phyloP scores from a whole-genome alignment of 345 rosid species.

The Eucalyptus viminalis region DNA sequence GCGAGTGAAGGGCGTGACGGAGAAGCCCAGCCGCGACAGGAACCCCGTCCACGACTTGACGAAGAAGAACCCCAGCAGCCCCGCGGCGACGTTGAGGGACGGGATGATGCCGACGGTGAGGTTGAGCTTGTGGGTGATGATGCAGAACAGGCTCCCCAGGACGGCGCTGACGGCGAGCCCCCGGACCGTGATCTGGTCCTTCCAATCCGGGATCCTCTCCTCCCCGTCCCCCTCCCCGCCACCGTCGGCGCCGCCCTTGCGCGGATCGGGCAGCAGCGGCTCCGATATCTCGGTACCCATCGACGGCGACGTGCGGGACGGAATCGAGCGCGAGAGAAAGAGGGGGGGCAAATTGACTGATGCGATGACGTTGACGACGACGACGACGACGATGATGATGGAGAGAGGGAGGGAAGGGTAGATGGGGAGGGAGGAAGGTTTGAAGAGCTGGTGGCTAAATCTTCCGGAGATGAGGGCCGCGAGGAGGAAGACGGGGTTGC shows the following conservation, averaged over 20 bases:
- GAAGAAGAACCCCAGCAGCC: constrained; percentile 85
- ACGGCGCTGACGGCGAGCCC: constrained; percentile 63
- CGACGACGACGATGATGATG: background rate
- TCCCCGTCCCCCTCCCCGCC: background rate
- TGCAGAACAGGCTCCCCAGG: constrained; percentile 64
- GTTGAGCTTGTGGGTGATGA: constrained; percentile 87
- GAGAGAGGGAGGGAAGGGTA: background rate
- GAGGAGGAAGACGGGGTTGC: background rate
- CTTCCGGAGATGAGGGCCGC: background rate
- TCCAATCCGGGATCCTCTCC: constrained; percentile 68
- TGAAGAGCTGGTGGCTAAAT: background rate
- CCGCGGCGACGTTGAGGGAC: constrained; percentile 87
- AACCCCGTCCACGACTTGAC: constrained; percentile 85
- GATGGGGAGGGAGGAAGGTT: background rate
- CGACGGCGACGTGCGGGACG: background rate
- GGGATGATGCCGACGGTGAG: constrained; percentile 89
- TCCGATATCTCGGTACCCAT: constrained; percentile 58
- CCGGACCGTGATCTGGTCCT: constrained; percentile 82
- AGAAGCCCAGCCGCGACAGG: constrained; percentile 45
- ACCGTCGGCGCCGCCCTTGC: background rate
- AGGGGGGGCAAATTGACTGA: background rate
- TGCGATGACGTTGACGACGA: background rate
- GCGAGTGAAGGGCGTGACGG: constrained; percentile 59
- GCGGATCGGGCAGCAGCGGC: constrained; percentile 24
- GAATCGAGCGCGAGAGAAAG: background rate